Evolutionary conservation across 768 basidiomycete genomes (phyloP).

Genomic region (Russula foetens): DNA sequence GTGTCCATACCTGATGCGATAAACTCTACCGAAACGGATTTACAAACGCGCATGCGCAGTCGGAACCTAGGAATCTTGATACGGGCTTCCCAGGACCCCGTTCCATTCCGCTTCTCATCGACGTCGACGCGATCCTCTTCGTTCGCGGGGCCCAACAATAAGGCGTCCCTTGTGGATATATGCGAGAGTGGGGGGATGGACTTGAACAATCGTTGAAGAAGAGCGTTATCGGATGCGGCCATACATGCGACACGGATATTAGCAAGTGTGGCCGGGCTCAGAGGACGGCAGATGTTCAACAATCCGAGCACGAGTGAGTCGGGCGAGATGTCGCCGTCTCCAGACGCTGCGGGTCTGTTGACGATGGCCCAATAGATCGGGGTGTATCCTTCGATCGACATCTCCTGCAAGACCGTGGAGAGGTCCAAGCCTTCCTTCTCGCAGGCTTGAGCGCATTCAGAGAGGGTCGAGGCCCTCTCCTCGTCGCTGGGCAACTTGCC

Average conservation of each 20-base stretch:
- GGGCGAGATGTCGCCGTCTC: slow-evolving; percentile 19
- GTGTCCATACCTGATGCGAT: slow-evolving; percentile 45
- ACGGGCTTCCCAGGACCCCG: slow-evolving; percentile 44
- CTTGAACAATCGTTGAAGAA: slow-evolving; percentile 51
- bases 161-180: slow-evolving; percentile 44
- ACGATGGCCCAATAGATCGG: slow-evolving; percentile 70
- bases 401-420: slow-evolving; percentile 52
- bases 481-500: neutral
- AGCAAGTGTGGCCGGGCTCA: slow-evolving; percentile 24
- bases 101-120: slow-evolving; percentile 32
- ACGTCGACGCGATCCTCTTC: slow-evolving; percentile 48
- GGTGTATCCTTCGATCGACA: slow-evolving; percentile 52
- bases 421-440: slow-evolving; percentile 41
- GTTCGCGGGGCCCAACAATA: slow-evolving; percentile 29
- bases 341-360: slow-evolving; percentile 32
- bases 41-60: slow-evolving; percentile 57
- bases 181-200: slow-evolving; percentile 43
- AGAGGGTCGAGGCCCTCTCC: slow-evolving; percentile 32
- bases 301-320: slow-evolving; percentile 39
- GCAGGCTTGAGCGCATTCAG: slow-evolving; percentile 58
- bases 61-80: slow-evolving; percentile 54
- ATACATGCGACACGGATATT: slow-evolving; percentile 64
- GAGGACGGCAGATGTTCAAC: slow-evolving; percentile 35
- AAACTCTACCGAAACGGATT: slow-evolving; percentile 52
- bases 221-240: slow-evolving; percentile 46